Base-by-base conservation (phyloP, 257 asterid genomes). In the Solanum chiquidenum region DNA sequence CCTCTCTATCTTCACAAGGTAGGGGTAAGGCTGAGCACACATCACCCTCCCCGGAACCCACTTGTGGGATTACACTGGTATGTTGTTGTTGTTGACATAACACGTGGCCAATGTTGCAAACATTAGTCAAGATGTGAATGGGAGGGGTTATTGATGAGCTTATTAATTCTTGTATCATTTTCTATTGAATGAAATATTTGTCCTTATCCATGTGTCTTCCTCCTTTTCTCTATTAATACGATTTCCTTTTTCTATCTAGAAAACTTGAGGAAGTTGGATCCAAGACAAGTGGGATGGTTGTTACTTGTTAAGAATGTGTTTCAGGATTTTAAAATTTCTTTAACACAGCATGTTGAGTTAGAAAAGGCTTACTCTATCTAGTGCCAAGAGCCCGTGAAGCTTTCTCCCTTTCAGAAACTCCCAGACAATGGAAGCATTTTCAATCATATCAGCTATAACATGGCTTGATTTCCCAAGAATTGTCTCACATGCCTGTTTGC, bases 371-470 rank as follows among this genome's bases (percentile, higher is more conserved):
- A 97, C 98, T 89, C 95, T 95, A 90, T 97, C 98, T 83, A 95
- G 90, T 87, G 98, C 98, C 98, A 95, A 88, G 68, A 97, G 93
- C 89, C 98, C 99, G 0, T 98, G 98, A 93, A 97, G 98, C 83
- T 90, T 93, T 91, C 98, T 91, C 90, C 98, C 98, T 92, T 94
- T 93, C 85, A 97, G 98, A 95, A 91, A 93, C 90, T 93, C 95
- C 98, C 98, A 97, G 60, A 92, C 93, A 90, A 93, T 93, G 9
- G 95, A 93, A 88, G 94, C 98, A 88, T 90, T 91, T 87, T 88
- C 90, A 40, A 95, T 88, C 88, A 93, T 46, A 73, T 55, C 92
- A 75, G 86, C 86, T 71, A 92, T 86, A 84, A 86, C 44, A 74
- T 89, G 90, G 72, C 88, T 88, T 25, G 93, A 87, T 87, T 87